These are phyloP conservation scores for Pseudogymnoascus destructans DNA, from an alignment of 2,329 filamentous ascomycete species.

Conservation along the genomic window DNA sequence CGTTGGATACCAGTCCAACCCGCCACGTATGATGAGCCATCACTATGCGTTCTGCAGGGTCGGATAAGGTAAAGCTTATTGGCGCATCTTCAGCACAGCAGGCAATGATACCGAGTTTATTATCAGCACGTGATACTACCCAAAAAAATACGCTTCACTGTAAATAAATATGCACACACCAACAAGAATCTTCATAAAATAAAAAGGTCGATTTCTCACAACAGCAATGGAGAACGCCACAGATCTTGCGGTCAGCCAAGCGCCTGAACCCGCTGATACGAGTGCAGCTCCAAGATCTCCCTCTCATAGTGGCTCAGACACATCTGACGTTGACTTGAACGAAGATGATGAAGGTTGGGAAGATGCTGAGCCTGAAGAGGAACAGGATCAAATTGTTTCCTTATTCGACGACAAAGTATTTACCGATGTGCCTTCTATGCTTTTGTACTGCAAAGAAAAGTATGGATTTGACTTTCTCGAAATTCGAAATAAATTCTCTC, in stretches of 20 bases:
- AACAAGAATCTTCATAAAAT: conserved; percentile 2
- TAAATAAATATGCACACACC: conserved; percentile 8
- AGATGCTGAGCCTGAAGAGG: conserved; percentile 48
- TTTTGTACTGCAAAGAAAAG: conserved; percentile 53
- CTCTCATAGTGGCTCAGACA: conserved; percentile 26
- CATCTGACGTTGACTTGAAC: conserved; percentile 31
- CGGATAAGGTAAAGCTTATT: conserved; percentile 3
- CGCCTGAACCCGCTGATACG: neutral
- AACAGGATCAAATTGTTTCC: conserved; percentile 51
- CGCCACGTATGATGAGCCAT: neutral
- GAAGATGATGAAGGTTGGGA: conserved; percentile 40
- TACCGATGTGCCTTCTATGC: conserved; percentile 49
- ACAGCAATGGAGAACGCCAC: conserved; percentile 6
- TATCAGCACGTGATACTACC: conserved; percentile 1
- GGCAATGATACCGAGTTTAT: neutral
- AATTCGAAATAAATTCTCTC: conserved; percentile 40
- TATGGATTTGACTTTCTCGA: conserved; percentile 54
- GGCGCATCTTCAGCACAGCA: neutral
- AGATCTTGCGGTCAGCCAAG: neutral
- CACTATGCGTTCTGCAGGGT: neutral
- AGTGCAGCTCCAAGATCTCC: neutral
- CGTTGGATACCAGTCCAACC: neutral
- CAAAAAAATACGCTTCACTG: neutral
- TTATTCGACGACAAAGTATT: conserved; percentile 57
- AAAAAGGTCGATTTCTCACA: conserved; percentile 1